Conservation (phyloP, 352 stramenopile genomes). For the Thalassiosira hispida region DNA sequence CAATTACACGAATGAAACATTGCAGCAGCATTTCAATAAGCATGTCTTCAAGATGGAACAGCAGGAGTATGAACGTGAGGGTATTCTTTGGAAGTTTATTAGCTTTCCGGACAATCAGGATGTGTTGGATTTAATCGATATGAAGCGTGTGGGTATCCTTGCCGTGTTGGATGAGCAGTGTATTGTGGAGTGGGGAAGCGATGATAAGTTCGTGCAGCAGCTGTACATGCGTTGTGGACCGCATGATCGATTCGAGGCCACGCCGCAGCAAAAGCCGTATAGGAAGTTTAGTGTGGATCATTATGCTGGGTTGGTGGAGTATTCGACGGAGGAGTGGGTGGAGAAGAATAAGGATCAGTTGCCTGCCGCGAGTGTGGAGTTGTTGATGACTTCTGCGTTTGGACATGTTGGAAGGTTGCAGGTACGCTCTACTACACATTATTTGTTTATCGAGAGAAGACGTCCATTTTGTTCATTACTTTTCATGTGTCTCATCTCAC, state of each 20-base stretch:
- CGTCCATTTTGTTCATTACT: not conserved
- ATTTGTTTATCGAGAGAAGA: not conserved
- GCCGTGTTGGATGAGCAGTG: constrained; percentile 84
- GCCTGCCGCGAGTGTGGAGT: constrained; percentile 23
- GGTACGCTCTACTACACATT: not conserved
- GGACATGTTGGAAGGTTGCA: constrained; percentile 7
- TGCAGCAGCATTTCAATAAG: constrained; percentile 89
- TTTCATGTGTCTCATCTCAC: too few relatives aligned
- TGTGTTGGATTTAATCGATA: constrained; percentile 86
- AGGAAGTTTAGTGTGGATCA: constrained; percentile 81
- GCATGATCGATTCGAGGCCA: constrained; percentile 59
- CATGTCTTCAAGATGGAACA: constrained; percentile 86
- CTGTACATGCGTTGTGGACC: constrained; percentile 50
- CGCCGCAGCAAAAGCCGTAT: constrained; percentile 29
- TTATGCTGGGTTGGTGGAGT: constrained; percentile 93
- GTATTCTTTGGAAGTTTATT: constrained; percentile 80
- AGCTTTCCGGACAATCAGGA: constrained; percentile 88
- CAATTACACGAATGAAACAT: constrained; percentile 90
- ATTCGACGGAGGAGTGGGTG: constrained; percentile 92
- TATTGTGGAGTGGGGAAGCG: constrained; percentile 72
- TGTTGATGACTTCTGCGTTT: constrained; percentile 36
- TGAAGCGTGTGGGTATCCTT: constrained; percentile 73
- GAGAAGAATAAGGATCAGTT: constrained; percentile 95
- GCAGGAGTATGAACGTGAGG: constrained; percentile 83
- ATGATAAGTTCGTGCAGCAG: constrained; percentile 76